Conservation (phyloP, 1,139 yeast genomes). For the Suhomyces atakaporum region DNA sequence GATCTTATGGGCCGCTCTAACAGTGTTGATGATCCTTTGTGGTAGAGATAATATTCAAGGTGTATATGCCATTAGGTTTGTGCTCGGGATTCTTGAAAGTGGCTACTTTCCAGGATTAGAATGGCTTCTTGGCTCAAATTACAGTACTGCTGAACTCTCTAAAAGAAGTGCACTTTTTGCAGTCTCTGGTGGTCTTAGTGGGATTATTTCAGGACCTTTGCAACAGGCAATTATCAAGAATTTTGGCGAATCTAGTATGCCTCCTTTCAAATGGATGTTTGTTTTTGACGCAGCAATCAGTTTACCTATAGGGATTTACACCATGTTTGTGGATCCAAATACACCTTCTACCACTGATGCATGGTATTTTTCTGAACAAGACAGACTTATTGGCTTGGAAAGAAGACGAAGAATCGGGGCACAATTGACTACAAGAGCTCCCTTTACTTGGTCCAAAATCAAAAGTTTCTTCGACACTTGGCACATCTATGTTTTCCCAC, state of each 20-base stretch:
- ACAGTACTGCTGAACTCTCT: slow-evolving; percentile 36
- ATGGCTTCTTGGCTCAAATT: slow-evolving; percentile 20
- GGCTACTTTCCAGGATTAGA: slow-evolving; percentile 59
- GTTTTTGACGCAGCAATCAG: slow-evolving; percentile 54
- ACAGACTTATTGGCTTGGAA: slow-evolving; percentile 38
- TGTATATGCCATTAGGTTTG: slow-evolving; percentile 56
- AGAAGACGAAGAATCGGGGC: slow-evolving; percentile 49
- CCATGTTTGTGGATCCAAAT: slow-evolving; percentile 44
- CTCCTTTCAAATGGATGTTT: slow-evolving; percentile 56
- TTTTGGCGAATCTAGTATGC: slow-evolving; percentile 23
- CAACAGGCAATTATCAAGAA: slow-evolving; percentile 42
- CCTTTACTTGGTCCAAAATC: slow-evolving; percentile 41
- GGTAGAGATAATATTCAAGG: slow-evolving; percentile 35
- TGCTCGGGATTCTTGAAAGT: slow-evolving; percentile 58
- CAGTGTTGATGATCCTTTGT: slow-evolving; percentile 52
- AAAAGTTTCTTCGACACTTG: slow-evolving; percentile 47
- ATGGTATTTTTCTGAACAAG: slow-evolving; percentile 36
- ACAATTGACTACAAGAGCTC: slow-evolving; percentile 44
- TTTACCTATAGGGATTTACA: slow-evolving; percentile 48
- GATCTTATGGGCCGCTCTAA: slow-evolving; percentile 57
- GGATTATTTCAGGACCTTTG: slow-evolving; percentile 49
- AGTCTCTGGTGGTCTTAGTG: slow-evolving; percentile 44
- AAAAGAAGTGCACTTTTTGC: slow-evolving; percentile 54
- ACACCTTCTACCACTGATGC: slow-evolving; percentile 44
- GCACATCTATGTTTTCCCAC: slow-evolving; percentile 38